These are phyloP conservation scores for Neonothopanus nambi DNA, from an alignment of 1,284 basidiomycete species.

Conservation along the genomic window DNA sequence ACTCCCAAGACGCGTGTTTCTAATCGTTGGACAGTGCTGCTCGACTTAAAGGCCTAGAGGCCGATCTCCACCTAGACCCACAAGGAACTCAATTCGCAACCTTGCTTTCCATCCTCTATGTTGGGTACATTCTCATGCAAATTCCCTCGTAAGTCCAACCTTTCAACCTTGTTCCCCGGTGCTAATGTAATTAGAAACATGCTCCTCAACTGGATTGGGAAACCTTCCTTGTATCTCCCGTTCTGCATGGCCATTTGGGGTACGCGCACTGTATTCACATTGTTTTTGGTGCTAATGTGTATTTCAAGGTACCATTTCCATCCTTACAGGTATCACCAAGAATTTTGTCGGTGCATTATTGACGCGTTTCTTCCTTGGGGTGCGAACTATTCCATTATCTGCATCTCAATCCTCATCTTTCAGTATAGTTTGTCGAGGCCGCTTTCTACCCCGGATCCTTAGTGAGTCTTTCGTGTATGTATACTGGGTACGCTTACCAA, in stretches of 20 bases:
- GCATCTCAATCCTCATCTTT: not conserved
- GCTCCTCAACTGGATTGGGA: slow-evolving; percentile 67
- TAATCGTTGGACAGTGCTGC: slow-evolving; percentile 39
- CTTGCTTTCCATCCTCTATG: slow-evolving; percentile 44
- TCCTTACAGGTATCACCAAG: slow-evolving; percentile 54
- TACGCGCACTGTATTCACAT: slow-evolving; percentile 41
- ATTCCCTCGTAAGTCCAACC: slow-evolving; percentile 56
- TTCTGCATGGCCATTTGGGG: slow-evolving; percentile 72
- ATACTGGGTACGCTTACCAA: slow-evolving; percentile 48
- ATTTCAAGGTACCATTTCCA: slow-evolving; percentile 43
- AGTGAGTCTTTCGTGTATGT: slow-evolving; percentile 23
- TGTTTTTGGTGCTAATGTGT: not conserved
- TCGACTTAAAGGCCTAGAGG: slow-evolving; percentile 59
- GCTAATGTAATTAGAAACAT: slow-evolving; percentile 49
- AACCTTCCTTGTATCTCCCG: slow-evolving; percentile 71
- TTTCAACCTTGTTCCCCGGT: not conserved
- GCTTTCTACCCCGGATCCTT: slow-evolving; percentile 65
- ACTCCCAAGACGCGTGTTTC: not conserved
- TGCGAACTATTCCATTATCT: not conserved
- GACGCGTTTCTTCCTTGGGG: slow-evolving; percentile 66
- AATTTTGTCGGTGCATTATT: slow-evolving; percentile 65
- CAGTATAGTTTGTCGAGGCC: slow-evolving; percentile 47
- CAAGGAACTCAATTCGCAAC: slow-evolving; percentile 67
- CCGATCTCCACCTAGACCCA: slow-evolving; percentile 60
- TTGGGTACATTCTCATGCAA: slow-evolving; percentile 35